Base-by-base conservation (phyloP, 352 stramenopile genomes). In the Phytopythium oedochilum region DNA sequence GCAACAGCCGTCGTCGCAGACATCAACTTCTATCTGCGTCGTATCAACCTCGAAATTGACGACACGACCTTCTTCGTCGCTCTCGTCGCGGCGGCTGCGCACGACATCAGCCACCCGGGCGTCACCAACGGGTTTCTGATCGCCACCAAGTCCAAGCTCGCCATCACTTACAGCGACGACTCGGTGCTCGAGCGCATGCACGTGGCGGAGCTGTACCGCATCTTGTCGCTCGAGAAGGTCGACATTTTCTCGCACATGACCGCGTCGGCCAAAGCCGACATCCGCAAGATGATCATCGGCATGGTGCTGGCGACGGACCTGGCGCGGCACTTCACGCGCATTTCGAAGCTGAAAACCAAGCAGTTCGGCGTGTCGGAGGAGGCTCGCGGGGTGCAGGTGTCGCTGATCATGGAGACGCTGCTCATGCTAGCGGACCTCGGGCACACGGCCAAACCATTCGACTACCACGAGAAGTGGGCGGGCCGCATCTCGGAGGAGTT, bases 91-190 rank as follows among this genome's bases (percentile, higher is more conserved):
- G 85, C 89, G 2, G 70, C 94, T 0, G 82, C 82, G n/a, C 93
- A 98, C 61, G 93, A 98, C 69, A 83, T 97, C 17, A 92, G 82
- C 34, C 93, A 98, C 57, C 84, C 87, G 0, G 93, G 93, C 28
- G 86, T 94, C 17, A 96, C 86, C 15, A 98, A 98, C 64, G 71
- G 71, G 42, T 98, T 96, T 55, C 79, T 97, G 38, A 83, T 96
- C 49, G 79, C 87, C 29, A 95, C 88, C n/a, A 73, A 67, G 39
- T 90, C 83, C 38, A 87, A 93, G 28, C 66, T 97, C n/a, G 91
- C 92, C 38, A 79, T 98, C 61, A 86, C 74, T 0, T 98, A 98
- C 71, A 97, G 96, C 53, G 93, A 97, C 57, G 77, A 91, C 40
- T 95, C 81, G 40, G 82, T 96, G 11, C 68, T 98, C 14, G 78